Percentiles rank a stretch among this genome's conserved stretches.
Evolutionary conservation across 805 yeast genomes (phyloP).

Genomic region (Saccharomycopsis sp.): DNA sequence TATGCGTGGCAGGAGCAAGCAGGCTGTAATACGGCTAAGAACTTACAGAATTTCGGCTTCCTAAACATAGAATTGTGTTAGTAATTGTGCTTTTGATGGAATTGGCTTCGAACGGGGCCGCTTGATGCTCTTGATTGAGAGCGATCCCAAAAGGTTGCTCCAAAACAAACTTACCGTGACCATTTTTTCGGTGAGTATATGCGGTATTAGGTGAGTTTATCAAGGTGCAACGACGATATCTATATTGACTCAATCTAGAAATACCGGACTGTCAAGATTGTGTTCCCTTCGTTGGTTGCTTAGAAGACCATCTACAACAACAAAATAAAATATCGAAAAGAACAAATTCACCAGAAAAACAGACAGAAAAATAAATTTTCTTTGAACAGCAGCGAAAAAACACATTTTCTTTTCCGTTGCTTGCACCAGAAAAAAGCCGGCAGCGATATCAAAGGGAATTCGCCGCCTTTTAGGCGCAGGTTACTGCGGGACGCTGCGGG

Average conservation of each 20-base stretch:
- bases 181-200: neutral
- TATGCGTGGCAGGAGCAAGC: neutral
- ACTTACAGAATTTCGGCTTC: constrained; percentile 23
- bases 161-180: neutral
- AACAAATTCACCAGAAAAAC: neutral
- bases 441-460: too few species aligned
- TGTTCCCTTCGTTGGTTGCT: neutral
- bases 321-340: neutral
- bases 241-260: neutral
- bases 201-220: neutral
- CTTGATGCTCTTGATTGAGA: too few species aligned
- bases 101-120: too few species aligned
- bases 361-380: neutral
- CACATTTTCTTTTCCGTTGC: neutral
- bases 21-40: neutral
- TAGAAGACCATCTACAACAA: neutral
- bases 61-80: constrained; percentile 4
- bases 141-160: too few species aligned
- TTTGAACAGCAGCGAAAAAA: neutral
- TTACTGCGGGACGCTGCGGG: neutral
- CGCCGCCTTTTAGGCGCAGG: neutral
- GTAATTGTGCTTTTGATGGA: too few species aligned
- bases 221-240: neutral
- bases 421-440: too few species aligned
- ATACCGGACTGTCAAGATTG: neutral